Conservation (phyloP, 306 rosid species). For the Ceratonia siliqua region DNA sequence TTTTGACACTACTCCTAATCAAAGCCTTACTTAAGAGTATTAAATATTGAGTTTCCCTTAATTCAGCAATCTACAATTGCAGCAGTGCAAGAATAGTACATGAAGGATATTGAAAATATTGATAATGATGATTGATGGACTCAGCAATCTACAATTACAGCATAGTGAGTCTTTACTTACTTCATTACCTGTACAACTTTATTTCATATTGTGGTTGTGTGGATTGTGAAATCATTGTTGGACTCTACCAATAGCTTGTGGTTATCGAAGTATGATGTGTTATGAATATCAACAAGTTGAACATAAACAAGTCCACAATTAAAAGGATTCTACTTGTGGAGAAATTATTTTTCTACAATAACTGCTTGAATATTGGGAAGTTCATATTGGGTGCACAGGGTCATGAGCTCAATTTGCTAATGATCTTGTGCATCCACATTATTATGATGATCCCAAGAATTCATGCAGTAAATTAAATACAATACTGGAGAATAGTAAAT, state of each 20-base stretch:
- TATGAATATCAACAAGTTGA: too few relatives aligned
- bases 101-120: slow-evolving; percentile 71
- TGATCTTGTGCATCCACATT: too few relatives aligned
- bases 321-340: too few relatives aligned
- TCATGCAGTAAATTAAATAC: too few relatives aligned
- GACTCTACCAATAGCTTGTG: background rate
- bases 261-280: too few relatives aligned
- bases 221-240: background rate
- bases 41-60: slow-evolving; percentile 47
- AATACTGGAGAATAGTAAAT: too few relatives aligned
- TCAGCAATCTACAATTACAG: background rate
- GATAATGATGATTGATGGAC: slow-evolving; percentile 40
- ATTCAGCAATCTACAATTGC: slow-evolving; percentile 75
- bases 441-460: too few relatives aligned
- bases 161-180: background rate
- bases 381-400: too few relatives aligned
- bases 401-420: too few relatives aligned
- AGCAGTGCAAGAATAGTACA: slow-evolving; percentile 93
- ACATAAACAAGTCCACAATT: too few relatives aligned
- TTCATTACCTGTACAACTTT: background rate
- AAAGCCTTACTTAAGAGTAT: background rate
- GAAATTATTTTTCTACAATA: too few relatives aligned
- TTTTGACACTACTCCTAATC: background rate
- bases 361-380: too few relatives aligned
- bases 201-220: background rate